Base-by-base conservation (phyloP, 352 stramenopile genomes). In the Globisporangium canariense region DNA sequence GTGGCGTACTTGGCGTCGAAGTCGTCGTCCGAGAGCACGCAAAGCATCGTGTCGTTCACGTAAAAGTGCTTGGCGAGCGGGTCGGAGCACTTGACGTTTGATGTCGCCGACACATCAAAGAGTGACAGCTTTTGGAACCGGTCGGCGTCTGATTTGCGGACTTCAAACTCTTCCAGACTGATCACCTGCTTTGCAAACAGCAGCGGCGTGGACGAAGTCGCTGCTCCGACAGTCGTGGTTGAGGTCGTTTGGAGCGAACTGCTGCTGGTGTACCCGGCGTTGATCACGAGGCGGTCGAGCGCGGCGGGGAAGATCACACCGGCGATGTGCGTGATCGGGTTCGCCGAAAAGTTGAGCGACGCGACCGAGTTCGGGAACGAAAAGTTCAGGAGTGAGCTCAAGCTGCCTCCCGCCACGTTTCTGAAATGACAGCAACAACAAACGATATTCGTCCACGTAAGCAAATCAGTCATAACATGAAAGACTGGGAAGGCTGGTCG, bases 31-130 rank as follows among this genome's bases (percentile, higher is more conserved):
- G 70, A 50, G 25, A 83, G 60, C 22, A 80, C 73, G 57, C 73
- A 83, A 2, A 83, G 58, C 68, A 83, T 59, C 7, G 75, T 80
- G 56, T 80, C 52, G 20, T 80, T 61, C 30, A 83, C 73, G 47
- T 76, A 78, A 22, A 66, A 70, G 20, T 67, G 66, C 25, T 76
- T 58, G 2, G 75, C 75, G 8, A 60, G 10, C 18, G 62, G 61
- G 53, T 80, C 73, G 51, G 73, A 77, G 56, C 75, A 83, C 20
- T 53, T 66, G 50, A 60, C 38, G 14, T 16, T 20, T 11, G 60
- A 53, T 28, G 53, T 60, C 11, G 41, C 41, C 14, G 60, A 66
- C 6, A 66, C 60, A 40, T 60, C 60, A 36, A 66, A 66, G 25
- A 66, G 25, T 28, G 32, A 16, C 8, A 66, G 55, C 18, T 36